A percentile compares a stretch with the other conserved stretches of the same genome.
phyloP scores from a whole-genome alignment of 768 basidiomycete genomes.

The Termitomyces sp. region DNA sequence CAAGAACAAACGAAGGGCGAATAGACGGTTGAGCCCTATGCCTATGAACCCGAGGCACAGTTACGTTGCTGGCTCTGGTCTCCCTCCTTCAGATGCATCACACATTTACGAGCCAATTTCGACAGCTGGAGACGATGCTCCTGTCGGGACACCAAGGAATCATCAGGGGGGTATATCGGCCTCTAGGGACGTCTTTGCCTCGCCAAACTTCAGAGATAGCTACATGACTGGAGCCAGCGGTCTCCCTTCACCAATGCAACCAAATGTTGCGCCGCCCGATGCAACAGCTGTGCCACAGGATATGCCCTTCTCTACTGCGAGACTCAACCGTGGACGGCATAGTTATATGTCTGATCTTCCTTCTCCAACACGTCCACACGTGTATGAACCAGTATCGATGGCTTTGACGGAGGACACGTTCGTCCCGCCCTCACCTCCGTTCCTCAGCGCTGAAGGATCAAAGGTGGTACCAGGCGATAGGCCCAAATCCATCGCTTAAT shows the following conservation, averaged over 20 bases:
- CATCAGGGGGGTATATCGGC: not conserved
- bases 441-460: constrained; percentile 36
- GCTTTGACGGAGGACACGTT: constrained; percentile 54
- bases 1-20: constrained; percentile 21
- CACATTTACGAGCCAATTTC: constrained; percentile 71
- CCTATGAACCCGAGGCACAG: constrained; percentile 45
- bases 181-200: not conserved
- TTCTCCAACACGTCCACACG: constrained; percentile 28
- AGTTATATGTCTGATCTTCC: constrained; percentile 23
- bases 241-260: constrained; percentile 5
- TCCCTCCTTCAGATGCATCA: constrained; percentile 7
- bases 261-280: not conserved
- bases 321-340: constrained; percentile 37
- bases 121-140: constrained; percentile 2
- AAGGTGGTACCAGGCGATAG: constrained; percentile 28
- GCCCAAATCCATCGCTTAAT: constrained; percentile 35
- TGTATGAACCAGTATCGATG: constrained; percentile 75
- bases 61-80: constrained; percentile 27
- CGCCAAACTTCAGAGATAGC: constrained; percentile 3
- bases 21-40: constrained; percentile 53
- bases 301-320: constrained; percentile 19
- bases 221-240: constrained; percentile 1
- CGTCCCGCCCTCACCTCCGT: constrained; percentile 55
- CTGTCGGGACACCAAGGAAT: not conserved
- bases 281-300: constrained; percentile 3